A percentile compares a stretch with the other conserved stretches of the same genome.
Conservation (phyloP, 306 rosid species). For the Vigna radiata region DNA sequence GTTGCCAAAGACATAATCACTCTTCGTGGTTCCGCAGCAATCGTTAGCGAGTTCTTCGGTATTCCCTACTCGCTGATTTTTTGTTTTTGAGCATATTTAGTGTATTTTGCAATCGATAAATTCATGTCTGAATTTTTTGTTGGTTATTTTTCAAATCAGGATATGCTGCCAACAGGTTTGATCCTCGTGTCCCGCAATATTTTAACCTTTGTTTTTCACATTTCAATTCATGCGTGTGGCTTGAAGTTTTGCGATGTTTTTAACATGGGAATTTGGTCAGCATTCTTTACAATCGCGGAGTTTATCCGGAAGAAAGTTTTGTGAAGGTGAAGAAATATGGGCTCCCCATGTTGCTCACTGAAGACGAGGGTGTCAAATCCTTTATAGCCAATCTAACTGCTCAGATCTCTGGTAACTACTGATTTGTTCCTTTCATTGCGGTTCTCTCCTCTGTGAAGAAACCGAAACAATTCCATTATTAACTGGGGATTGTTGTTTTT, state of each 20-base stretch:
- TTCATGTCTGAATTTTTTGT: constrained; percentile 30
- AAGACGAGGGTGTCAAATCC: constrained; percentile 90
- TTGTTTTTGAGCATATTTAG: not conserved
- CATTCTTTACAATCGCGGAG: constrained; percentile 87
- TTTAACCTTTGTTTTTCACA: not conserved
- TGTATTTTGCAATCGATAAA: not conserved
- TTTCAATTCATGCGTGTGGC: not conserved
- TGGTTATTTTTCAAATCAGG: constrained; percentile 54
- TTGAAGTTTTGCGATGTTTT: not conserved
- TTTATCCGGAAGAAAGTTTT: constrained; percentile 96
- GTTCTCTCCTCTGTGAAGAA: too few relatives aligned
- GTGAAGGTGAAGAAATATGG: constrained; percentile 95
- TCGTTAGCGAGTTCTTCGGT: constrained; percentile 99
- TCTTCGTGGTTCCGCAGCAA: constrained; percentile 95
- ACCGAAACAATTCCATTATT: too few relatives aligned
- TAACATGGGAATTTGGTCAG: constrained; percentile 46
- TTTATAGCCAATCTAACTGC: constrained; percentile 73
- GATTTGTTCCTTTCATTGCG: not conserved
- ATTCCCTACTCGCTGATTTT: constrained; percentile 2
- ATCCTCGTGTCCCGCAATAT: not conserved
- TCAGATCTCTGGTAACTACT: constrained; percentile 81
- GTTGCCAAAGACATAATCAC: constrained; percentile 92
- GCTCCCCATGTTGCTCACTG: constrained; percentile 93
- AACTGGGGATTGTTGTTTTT: not conserved
- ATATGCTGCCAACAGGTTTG: constrained; percentile 95